Evolutionary conservation across 2,329 filamentous ascomycete genomes (phyloP), one percentile per base, ranked within the genome.

Genomic region (Dothiorella sarmentorum): DNA sequence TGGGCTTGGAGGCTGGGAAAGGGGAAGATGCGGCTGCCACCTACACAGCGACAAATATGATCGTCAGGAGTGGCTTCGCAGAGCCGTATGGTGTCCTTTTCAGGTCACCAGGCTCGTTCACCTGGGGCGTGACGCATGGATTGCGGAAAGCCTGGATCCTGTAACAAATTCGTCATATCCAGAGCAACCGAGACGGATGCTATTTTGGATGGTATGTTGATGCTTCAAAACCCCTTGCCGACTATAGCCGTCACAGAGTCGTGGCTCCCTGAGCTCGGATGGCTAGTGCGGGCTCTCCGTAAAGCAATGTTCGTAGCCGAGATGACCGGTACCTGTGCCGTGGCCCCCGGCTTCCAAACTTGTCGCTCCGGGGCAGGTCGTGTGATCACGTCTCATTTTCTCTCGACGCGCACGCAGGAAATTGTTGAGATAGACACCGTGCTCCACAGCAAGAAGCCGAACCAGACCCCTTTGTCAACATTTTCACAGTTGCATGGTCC

Each of bases 1-100:
- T 87, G 83, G 84, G 76, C 70, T 0, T 80, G 80, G 77, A 74
- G 68, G 13, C 61, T 86, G 63, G 4, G 15, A 10, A 47, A 7
- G 7, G 57, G 57, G 17, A 38, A 31, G 49, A 38, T 55, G 57
- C 22, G 47, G 20, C 27, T 55, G 18, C 38, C 49, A 11, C n/a
- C 49, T 10, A 5, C 18, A 29, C 35, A 38, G 35, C 35, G 35
- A 20, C 49, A 53, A 7, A 27, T 53, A 38, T 40, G 22, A 40
- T n/a, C 17, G 11, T n/a, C 29, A 31, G 10, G 29, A n/a, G n/a
- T n/a, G n/a, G n/a, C n/a, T n/a, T n/a, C n/a, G n/a, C n/a, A n/a
- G n/a, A n/a, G n/a, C n/a, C n/a, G n/a, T n/a, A n/a, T n/a, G n/a
- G n/a, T n/a, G n/a, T n/a, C n/a, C n/a, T n/a, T n/a, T n/a, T n/a